These are phyloP conservation scores for Fomitiporia mediterranea DNA, from an alignment of 1,284 basidiomycete genomes.

Conservation along the genomic window DNA sequence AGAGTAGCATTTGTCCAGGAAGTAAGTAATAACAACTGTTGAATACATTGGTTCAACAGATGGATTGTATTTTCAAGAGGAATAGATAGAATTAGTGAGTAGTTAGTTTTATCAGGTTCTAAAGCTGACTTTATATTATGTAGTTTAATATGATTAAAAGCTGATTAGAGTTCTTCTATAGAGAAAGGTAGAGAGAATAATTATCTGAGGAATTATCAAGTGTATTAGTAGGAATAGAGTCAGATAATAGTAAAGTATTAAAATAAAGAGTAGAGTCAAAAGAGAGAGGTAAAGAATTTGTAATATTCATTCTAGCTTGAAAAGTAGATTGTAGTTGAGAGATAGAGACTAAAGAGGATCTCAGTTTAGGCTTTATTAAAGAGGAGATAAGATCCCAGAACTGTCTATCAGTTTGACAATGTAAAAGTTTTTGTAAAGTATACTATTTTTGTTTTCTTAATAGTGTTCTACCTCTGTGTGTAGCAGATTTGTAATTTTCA, in stretches of 20 bases:
- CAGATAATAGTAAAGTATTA: too few relatives aligned
- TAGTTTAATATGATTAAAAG: conserved; percentile 19
- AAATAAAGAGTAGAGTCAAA: neutral
- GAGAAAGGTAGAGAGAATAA: conserved; percentile 23
- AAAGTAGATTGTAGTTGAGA: neutral
- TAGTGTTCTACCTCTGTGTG: neutral
- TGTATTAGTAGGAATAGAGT: neutral
- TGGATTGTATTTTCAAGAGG: conserved; percentile 20
- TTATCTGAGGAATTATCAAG: neutral
- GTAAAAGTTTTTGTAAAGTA: neutral
- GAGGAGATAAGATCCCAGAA: conserved; percentile 9
- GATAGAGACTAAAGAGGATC: neutral
- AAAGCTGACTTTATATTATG: conserved; percentile 3
- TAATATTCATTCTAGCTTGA: conserved; percentile 12
- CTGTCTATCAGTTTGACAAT: neutral
- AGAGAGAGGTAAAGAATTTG: neutral
- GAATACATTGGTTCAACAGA: conserved; percentile 25
- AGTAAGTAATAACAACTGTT: conserved; percentile 19
- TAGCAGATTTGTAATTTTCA: neutral
- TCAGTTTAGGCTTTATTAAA: neutral
- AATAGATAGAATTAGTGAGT: conserved; percentile 20
- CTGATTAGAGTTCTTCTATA: conserved; percentile 21
- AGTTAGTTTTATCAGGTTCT: conserved; percentile 22
- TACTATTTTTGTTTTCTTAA: neutral
- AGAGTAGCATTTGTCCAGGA: conserved; percentile 26